Evolutionary conservation across 805 yeast genomes (phyloP), one percentile per base, ranked within the genome.

Genomic region (Teunomyces barrocoloradensis): DNA sequence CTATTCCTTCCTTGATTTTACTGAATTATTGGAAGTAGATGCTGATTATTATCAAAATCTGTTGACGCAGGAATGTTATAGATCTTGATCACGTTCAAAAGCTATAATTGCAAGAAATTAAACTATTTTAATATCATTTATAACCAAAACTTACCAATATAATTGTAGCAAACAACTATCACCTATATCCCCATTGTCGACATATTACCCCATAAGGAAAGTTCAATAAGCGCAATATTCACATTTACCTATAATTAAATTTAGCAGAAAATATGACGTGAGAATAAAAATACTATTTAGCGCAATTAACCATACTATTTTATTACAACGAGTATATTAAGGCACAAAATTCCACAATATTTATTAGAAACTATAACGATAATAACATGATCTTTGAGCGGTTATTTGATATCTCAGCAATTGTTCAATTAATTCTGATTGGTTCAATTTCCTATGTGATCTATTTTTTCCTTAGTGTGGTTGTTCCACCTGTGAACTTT

Each of bases 401-500:
- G 13, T 40, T 40, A 12, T 13, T 23, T 13, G 43, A 40, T 40
- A 17, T 40, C 17, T 4, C 25, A 7, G 9, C 43, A n/a, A n/a
- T 28, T 11, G 18, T 40, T 9, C 43, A 40, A 23, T n/a, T 40
- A 40, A 11, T 40, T 28, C 15, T 40, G 21, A 29, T 40, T 40
- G 29, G 45, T 10, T 32, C 28, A 20, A 17, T 30, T 33, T 30
- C 44, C 2, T 44, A 36, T 32, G 2, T 32, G 6, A 23, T 25
- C 5, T 41, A 41, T 28, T 21, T 36, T 10, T 42, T 42, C 10
- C 29, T 47, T 6, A 42, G 48, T 11, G 49, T 65, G 12, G 53
- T 68, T 1, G 20, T 74, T 5, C 84, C 84, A 4, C 85, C 85
- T 3, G 57, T 59, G 33, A 70, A 71, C 49, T 79, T 79, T 53